A percentile compares a stretch with the other conserved stretches of the same genome.
These are phyloP conservation scores for Dothideomycetidae sp. DNA, from an alignment of 2,329 filamentous ascomycete species.

Conservation along the genomic window DNA sequence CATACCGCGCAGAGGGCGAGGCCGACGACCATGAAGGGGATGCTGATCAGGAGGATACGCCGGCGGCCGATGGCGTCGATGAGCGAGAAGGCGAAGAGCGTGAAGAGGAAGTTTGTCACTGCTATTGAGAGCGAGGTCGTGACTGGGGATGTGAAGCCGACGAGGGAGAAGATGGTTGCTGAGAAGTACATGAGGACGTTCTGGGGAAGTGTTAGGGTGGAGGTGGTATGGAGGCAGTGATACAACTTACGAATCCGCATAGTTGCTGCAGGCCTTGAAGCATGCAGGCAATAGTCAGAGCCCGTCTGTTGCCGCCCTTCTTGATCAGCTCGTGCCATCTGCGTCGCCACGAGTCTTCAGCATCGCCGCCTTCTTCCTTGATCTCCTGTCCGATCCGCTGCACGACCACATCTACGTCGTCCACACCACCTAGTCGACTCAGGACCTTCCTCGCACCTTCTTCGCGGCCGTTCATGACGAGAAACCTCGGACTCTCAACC, in stretches of 20 bases:
- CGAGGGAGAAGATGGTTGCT: constrained; percentile 33
- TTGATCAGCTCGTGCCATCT: constrained; percentile 25
- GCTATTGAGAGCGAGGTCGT: constrained; percentile 32
- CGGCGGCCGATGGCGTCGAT: constrained; percentile 33
- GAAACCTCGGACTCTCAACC: constrained; percentile 81
- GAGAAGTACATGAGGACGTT: constrained; percentile 36
- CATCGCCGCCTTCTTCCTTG: constrained; percentile 44
- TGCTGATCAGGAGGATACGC: constrained; percentile 60
- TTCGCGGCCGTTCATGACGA: constrained; percentile 54
- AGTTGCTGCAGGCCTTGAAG: constrained; percentile 74
- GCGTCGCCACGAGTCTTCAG: constrained; percentile 33
- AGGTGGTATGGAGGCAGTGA: neutral
- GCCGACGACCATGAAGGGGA: constrained; percentile 69
- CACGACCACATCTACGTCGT: constrained; percentile 46
- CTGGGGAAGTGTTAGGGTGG: constrained; percentile 14
- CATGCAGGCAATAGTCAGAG: constrained; percentile 70
- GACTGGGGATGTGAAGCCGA: constrained; percentile 33
- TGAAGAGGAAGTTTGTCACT: constrained; percentile 32
- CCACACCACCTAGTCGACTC: constrained; percentile 24
- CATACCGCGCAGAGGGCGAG: constrained; percentile 53
- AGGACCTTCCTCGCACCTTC: constrained; percentile 52
- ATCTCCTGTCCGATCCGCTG: constrained; percentile 61
- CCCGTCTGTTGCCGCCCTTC: constrained; percentile 47
- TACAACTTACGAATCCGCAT: constrained; percentile 10
- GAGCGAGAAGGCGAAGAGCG: constrained; percentile 30